phyloP scores from a whole-genome alignment of 164 flowering plant species.

The Vitis amurensis region DNA sequence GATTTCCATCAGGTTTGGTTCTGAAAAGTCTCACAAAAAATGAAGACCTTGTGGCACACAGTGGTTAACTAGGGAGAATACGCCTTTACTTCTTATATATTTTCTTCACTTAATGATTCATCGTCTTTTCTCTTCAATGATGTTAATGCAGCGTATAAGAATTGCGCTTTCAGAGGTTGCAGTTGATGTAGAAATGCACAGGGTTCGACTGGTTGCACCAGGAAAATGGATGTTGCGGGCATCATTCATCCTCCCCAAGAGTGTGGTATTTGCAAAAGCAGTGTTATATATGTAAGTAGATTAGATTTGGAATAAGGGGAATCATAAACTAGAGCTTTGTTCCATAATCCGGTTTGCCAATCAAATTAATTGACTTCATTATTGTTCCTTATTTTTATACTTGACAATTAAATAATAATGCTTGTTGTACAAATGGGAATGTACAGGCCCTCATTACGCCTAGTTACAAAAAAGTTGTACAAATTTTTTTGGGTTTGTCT shows the following conservation, averaged over 20 bases:
- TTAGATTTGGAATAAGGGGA: background rate
- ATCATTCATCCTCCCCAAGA: constrained; percentile 70
- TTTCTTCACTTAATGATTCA: background rate
- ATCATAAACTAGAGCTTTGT: background rate
- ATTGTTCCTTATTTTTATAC: no score
- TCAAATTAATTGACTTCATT: no score
- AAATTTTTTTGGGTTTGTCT: no score
- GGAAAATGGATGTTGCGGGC: constrained; percentile 98
- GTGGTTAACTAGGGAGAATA: no score
- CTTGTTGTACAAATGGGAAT: no score
- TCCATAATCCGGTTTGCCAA: background rate
- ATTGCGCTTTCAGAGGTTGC: constrained; percentile 64
- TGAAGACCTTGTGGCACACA: background rate
- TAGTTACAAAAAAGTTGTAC: no score
- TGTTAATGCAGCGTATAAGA: constrained; percentile 67
- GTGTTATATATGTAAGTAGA: constrained; percentile 3
- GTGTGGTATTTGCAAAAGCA: constrained; percentile 55
- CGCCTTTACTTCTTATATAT: background rate
- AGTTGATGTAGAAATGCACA: constrained; percentile 69
- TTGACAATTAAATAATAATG: no score
- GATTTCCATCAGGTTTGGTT: constrained; percentile 75
- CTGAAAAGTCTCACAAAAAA: background rate
- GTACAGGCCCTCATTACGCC: no score
- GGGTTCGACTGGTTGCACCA: constrained; percentile 88
- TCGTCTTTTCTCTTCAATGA: background rate